These are phyloP conservation scores for Knufia petricola DNA, from an alignment of 2,329 filamentous ascomycete genomes.

Conservation along the genomic window DNA sequence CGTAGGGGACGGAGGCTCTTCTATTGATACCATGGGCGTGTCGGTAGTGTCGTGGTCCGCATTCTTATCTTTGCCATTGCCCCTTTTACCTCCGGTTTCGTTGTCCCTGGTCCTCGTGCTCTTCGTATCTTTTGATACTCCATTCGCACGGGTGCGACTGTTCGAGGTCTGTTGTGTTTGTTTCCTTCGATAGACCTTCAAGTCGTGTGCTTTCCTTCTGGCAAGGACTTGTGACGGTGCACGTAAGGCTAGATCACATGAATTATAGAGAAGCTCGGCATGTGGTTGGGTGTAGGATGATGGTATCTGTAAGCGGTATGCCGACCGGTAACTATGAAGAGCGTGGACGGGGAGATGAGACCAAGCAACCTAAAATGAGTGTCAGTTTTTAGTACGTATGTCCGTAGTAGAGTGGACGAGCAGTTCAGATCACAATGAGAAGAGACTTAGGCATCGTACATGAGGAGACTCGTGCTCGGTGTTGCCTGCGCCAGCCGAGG, in stretches of 20 bases:
- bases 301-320: slow-evolving; percentile 37
- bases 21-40: slow-evolving; percentile 10
- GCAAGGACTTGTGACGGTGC: slow-evolving; percentile 37
- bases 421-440: too few species aligned
- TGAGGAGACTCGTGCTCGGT: slow-evolving; percentile 24
- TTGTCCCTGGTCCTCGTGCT: slow-evolving; percentile 8
- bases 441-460: slow-evolving; percentile 23
- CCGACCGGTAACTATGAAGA: slow-evolving; percentile 41
- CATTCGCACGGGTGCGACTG: slow-evolving; percentile 8
- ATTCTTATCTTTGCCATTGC: slow-evolving; percentile 3
- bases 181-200: slow-evolving; percentile 16
- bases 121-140: slow-evolving; percentile 5
- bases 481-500: slow-evolving; percentile 10
- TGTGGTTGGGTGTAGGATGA: slow-evolving; percentile 36
- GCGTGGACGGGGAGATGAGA: slow-evolving; percentile 12
- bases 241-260: slow-evolving; percentile 35
- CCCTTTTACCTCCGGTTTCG: slow-evolving; percentile 9
- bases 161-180: slow-evolving; percentile 4
- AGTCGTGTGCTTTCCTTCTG: slow-evolving; percentile 23
- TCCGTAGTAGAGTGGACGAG: too few species aligned
- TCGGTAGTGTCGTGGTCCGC: slow-evolving; percentile 5
- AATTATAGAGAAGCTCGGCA: slow-evolving; percentile 37
- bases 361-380: slow-evolving; percentile 16
- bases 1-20: slow-evolving; percentile 13
- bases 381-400: too few species aligned